phyloP scores from a whole-genome alignment of 169 alveolate species.

The Plasmodium inui region DNA sequence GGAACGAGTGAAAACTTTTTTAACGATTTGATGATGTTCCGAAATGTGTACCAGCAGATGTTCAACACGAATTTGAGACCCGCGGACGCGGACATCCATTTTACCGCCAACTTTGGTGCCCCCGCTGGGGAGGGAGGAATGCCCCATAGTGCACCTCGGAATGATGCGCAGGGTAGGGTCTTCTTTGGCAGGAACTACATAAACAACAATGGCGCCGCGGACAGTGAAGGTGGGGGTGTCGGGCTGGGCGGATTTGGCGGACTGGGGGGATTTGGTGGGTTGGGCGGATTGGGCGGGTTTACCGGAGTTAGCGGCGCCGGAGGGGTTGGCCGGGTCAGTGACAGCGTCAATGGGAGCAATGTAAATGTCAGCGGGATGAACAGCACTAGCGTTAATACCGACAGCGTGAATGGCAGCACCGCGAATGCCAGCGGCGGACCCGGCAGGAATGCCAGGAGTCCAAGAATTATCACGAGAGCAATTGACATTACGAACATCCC shows the following conservation, averaged over 20 bases:
- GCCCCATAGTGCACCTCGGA: not conserved
- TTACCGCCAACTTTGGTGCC: slow-evolving; percentile 26
- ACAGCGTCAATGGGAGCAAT: no score
- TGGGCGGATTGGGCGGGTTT: not conserved
- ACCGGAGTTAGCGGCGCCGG: not conserved
- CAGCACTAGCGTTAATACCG: not conserved
- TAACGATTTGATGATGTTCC: slow-evolving; percentile 48
- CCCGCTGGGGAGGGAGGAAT: not conserved
- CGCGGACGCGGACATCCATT: slow-evolving; percentile 28
- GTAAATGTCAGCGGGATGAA: not conserved
- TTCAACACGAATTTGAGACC: slow-evolving; percentile 26
- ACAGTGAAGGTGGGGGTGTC: not conserved
- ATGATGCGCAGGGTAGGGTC: slow-evolving; percentile 18
- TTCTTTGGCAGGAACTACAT: slow-evolving; percentile 18
- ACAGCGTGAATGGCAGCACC: not conserved
- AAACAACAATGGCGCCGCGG: not conserved
- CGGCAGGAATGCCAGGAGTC: slow-evolving; percentile 18
- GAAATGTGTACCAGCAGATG: slow-evolving; percentile 64
- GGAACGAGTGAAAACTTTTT: slow-evolving; percentile 31
- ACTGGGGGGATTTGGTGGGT: not conserved
- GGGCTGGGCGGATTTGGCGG: no score
- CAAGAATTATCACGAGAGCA: slow-evolving; percentile 53
- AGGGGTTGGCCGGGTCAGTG: not conserved
- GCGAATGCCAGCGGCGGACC: not conserved
- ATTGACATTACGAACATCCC: slow-evolving; percentile 67